Evolutionary conservation across 148 eudicot genomes (phyloP), one percentile per base, ranked within the genome.

Genomic region (Bassia scoparia): DNA sequence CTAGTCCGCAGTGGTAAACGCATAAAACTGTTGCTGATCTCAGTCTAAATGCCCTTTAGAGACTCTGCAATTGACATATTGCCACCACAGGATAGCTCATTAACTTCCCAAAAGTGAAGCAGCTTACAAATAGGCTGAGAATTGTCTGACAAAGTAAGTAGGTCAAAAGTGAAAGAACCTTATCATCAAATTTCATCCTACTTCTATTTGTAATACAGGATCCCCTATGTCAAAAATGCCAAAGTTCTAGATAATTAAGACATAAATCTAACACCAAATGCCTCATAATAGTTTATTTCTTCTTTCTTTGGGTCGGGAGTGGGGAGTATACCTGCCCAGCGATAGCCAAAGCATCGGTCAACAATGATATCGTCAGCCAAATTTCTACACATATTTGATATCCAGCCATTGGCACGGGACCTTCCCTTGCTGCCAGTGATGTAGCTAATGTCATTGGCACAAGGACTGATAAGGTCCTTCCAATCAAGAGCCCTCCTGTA

Each of bases 331-430:
- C 97, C 96, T 91, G 98, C 43, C 91, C 98, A 26, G 98, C 90
- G 70, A 94, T 82, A 71, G 98, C 98, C 79, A 94, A 83, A 76
- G 98, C 97, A 89, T 94, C 98, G 78, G 89, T 94, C 61, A 94
- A 89, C 87, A 94, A 85, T 70, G 98, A 94, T 79, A 94, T 81
- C 3, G 98, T 88, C 81, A 94, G 80, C 98, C 98, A 94, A 48
- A 94, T 84, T 87, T 94, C 81, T 20, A 94, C 73, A 76, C 96
- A 91, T 50, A 94, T 87, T 82, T 94, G 96, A 84, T 89, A 79
- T 60, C 98, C 98, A 75, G 98, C 98, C 97, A 89, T 91, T 65
- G 86, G 85, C 75, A 87, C 61, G 30, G 98, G 90, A 69, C 98
- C 98, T 78, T 89, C 89, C 78, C 84, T 85, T 71, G 96, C 98